Percentiles rank a stretch among this genome's conserved stretches.
Conservation (phyloP, 2,329 filamentous ascomycete species). For the Neoscytalidium dimidiatum region DNA sequence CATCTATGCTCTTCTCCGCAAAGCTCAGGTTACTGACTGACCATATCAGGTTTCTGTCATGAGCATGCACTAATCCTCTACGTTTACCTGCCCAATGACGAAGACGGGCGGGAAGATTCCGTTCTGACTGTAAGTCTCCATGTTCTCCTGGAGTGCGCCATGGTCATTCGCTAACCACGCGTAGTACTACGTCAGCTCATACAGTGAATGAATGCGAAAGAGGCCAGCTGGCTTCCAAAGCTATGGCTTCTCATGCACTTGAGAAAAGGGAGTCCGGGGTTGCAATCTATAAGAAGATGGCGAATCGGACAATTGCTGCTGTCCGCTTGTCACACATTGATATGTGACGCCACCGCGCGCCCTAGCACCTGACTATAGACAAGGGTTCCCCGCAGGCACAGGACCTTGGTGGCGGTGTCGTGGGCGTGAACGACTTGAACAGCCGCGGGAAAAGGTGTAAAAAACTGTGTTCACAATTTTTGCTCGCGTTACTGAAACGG, state of each 20-base stretch:
- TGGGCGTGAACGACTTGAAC: neutral
- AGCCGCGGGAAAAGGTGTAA: no score
- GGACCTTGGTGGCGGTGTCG: neutral
- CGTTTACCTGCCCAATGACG: slow-evolving; percentile 74
- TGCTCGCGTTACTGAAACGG: no score
- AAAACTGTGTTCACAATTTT: no score
- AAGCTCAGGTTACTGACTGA: slow-evolving; percentile 1
- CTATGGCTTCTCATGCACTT: neutral
- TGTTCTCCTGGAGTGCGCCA: neutral
- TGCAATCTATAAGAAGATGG: slow-evolving; percentile 13
- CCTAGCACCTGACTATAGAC: neutral
- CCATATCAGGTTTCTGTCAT: slow-evolving; percentile 63
- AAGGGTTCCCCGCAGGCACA: slow-evolving; percentile 14
- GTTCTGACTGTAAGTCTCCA: slow-evolving; percentile 66
- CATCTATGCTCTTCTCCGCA: slow-evolving; percentile 14
- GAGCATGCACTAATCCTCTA: slow-evolving; percentile 81
- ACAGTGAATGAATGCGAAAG: slow-evolving; percentile 42
- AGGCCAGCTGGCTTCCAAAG: slow-evolving; percentile 7
- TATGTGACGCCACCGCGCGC: neutral
- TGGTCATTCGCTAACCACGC: slow-evolving; percentile 17
- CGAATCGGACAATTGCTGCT: slow-evolving; percentile 16
- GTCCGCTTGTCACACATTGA: neutral
- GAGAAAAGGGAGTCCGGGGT: neutral
- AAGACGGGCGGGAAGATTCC: slow-evolving; percentile 69
- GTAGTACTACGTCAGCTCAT: slow-evolving; percentile 62